Evolutionary conservation across 257 asterid species (phyloP).

Genomic region (Oldenlandia corymbosa): DNA sequence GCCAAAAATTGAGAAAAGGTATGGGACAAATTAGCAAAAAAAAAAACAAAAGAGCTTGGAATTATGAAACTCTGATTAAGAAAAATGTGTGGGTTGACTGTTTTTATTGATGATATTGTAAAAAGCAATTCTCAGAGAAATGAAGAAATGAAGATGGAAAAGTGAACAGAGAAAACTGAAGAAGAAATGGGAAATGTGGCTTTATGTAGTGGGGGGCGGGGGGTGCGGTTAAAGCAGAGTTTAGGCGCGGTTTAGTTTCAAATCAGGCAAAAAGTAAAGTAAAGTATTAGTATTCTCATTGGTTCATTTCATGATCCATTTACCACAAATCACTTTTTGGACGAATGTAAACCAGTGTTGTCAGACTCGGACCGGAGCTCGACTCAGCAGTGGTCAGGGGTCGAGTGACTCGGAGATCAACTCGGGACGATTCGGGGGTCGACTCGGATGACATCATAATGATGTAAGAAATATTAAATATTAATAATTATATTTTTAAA

Average conservation of each 20-base stretch:
- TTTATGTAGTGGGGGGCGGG: not conserved
- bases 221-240: not conserved
- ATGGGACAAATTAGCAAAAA: not conserved
- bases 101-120: not conserved
- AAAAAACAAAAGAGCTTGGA: not conserved
- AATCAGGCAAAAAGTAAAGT: not conserved
- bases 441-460: no score
- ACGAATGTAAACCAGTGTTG: no score
- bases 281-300: no score
- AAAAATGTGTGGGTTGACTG: not conserved
- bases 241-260: constrained; percentile 13
- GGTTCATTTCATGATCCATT: no score
- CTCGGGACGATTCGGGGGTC: no score
- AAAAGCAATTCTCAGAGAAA: not conserved
- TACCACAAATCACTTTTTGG: no score
- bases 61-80: not conserved
- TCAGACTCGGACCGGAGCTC: no score
- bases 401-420: no score
- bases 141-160: not conserved
- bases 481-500: no score
- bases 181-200: not conserved
- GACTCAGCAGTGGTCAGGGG: no score
- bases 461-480: no score
- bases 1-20: not conserved
- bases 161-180: not conserved